phyloP scores from a whole-genome alignment of 345 rosid genomes.

The Euphorbia peplus region DNA sequence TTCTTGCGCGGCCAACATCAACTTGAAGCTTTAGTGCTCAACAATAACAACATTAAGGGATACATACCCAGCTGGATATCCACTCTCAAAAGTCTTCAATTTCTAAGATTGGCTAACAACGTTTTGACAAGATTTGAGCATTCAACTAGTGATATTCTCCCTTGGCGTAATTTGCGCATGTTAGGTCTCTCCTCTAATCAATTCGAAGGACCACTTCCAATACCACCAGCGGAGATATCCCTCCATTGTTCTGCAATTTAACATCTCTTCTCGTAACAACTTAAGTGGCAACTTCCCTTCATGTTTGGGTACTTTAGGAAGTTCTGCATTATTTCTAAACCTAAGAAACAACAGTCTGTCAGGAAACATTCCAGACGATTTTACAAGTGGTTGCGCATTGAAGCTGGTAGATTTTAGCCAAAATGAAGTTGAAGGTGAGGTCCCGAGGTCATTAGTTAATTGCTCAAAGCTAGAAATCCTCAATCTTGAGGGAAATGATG shows the following conservation, averaged over 20 bases:
- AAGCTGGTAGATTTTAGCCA: no score
- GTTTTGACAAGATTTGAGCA: slow-evolving; percentile 12
- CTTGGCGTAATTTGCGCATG: fast-evolving
- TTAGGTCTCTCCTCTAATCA: slow-evolving; percentile 3
- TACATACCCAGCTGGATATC: neutral
- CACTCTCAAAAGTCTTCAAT: fast-evolving
- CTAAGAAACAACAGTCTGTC: no score
- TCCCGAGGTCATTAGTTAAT: no score
- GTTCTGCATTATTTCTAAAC: no score
- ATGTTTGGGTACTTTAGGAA: no score
- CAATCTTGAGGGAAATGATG: neutral
- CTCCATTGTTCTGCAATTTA: slow-evolving; percentile 14
- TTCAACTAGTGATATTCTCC: neutral
- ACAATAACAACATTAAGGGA: slow-evolving; percentile 8
- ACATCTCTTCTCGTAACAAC: no score
- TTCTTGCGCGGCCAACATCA: slow-evolving; percentile 18
- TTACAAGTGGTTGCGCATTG: no score
- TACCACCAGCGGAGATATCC: slow-evolving; percentile 21
- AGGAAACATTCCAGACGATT: no score
- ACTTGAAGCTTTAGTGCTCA: neutral
- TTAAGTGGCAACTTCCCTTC: no score
- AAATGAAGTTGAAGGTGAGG: no score
- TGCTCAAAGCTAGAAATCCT: slow-evolving; percentile 4
- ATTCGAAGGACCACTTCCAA: slow-evolving; percentile 19
- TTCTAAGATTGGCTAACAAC: slow-evolving; percentile 11